Evolutionary conservation across 805 yeast species (phyloP).

Genomic region (Wickerhamiella dianesei): DNA sequence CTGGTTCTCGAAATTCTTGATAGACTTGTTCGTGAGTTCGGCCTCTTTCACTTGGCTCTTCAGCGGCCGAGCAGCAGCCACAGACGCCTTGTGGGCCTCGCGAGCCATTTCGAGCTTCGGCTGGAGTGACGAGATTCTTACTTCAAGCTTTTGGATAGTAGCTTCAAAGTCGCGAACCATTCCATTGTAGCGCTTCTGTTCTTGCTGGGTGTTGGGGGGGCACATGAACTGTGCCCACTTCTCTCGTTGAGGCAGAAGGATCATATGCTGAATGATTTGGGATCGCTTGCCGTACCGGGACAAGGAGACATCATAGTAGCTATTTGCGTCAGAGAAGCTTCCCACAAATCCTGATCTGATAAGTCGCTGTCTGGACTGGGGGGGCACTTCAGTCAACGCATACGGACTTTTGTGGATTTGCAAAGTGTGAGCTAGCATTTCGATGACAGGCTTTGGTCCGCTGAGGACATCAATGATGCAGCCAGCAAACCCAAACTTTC

Average conservation of each 20-base stretch:
- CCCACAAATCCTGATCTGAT: background rate
- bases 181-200: background rate
- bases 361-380: background rate
- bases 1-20: background rate
- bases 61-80: background rate
- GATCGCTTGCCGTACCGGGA: background rate
- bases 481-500: conserved; percentile 61
- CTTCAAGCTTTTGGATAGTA: background rate
- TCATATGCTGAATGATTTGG: background rate
- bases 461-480: conserved; percentile 52
- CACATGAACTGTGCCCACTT: background rate
- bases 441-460: conserved; percentile 62
- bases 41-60: background rate
- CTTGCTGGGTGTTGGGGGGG: background rate
- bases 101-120: background rate
- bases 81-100: background rate
- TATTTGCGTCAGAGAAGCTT: background rate
- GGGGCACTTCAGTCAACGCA: conserved; percentile 30
- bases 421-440: conserved; percentile 11
- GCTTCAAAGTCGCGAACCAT: background rate
- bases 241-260: background rate
- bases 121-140: background rate
- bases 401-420: conserved; percentile 48
- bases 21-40: background rate
- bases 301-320: background rate